Evolutionary conservation across 257 asterid species (phyloP), one percentile per base, ranked within the genome.

Genomic region (Nicotiana paniculata): DNA sequence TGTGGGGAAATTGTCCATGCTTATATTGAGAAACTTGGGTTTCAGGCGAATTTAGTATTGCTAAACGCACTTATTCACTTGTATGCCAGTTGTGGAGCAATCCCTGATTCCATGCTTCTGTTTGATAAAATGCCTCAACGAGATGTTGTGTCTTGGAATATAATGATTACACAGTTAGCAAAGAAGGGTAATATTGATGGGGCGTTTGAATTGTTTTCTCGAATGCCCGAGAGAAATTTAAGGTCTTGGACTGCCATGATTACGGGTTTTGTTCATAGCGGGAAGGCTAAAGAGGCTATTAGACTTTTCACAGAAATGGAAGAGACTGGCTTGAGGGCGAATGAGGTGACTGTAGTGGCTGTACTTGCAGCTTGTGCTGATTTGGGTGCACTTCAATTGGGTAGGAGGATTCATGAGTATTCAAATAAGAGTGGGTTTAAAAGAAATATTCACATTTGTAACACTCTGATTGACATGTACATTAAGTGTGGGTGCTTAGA

Each of bases 211-310:
- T 53, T 93, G 90, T 93, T 93, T 77, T 10, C 12, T 10, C 76
- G 75, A 87, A 91, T 93, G 97, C 93, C 91, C 16, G 90, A 75
- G 46, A 90, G 89, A 86, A 91, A 82, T 83, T 86, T 89, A 81
- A 91, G 96, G 90, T 93, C 97, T 6, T 93, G 96, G 97, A 87
- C 96, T 21, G 87, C 92, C 15, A 89, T 93, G 93, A 69, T 89
- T 83, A 81, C 96, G 0, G 94, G 94, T 80, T 93, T 89, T 62
- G 93, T 87, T 65, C 94, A 88, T 68, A 87, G 93, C 67, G 88
- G 89, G 72, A 89, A 80, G 82, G 90, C 97, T 8, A 90, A 88
- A 82, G 88, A 88, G 67, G 97, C 94, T 21, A 78, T 91, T 61
- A 74, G 62, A 39, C 84, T 90, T 75, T 93, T 88, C 82, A 54